These are phyloP conservation scores for Penicillium fuscoglaucum DNA, from an alignment of 2,329 filamentous ascomycete genomes.

Conservation along the genomic window DNA sequence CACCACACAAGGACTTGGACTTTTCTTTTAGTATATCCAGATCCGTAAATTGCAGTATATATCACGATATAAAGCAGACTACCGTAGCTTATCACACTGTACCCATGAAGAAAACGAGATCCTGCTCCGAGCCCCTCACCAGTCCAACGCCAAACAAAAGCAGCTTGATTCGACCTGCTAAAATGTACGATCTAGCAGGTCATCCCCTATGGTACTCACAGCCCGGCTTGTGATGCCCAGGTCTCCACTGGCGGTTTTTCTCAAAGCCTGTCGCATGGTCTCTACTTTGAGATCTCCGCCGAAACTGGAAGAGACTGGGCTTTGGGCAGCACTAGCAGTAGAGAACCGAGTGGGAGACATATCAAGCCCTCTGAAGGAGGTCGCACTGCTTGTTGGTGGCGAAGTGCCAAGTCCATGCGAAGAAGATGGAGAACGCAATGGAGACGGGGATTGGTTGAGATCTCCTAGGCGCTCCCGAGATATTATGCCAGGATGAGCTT, in stretches of 20 bases:
- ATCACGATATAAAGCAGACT: conserved; percentile 8
- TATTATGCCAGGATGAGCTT: conserved; percentile 21
- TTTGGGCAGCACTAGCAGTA: conserved; percentile 53
- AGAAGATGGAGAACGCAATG: conserved; percentile 74
- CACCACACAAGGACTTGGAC: neutral
- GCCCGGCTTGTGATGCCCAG: conserved; percentile 50
- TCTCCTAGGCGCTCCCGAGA: conserved; percentile 17
- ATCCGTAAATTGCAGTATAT: conserved; percentile 18
- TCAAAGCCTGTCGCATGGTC: conserved; percentile 87
- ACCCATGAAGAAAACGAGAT: conserved; percentile 13
- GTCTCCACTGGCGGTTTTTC: conserved; percentile 82
- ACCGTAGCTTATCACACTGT: neutral
- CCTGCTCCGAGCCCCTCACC: neutral
- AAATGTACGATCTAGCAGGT: conserved; percentile 32
- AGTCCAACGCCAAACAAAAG: neutral
- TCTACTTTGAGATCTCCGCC: conserved; percentile 80
- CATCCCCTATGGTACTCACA: conserved; percentile 36
- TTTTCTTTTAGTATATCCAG: neutral
- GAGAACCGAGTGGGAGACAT: conserved; percentile 67
- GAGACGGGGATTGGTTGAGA: conserved; percentile 71
- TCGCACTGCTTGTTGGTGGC: conserved; percentile 73
- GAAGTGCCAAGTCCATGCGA: conserved; percentile 69
- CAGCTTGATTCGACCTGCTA: conserved; percentile 3
- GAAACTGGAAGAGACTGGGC: conserved; percentile 50
- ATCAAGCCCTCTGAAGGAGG: conserved; percentile 73